Evolutionary conservation across 2,329 filamentous ascomycete genomes (phyloP), one percentile per base, ranked within the genome.

Genomic region (Dothistroma septosporum): DNA sequence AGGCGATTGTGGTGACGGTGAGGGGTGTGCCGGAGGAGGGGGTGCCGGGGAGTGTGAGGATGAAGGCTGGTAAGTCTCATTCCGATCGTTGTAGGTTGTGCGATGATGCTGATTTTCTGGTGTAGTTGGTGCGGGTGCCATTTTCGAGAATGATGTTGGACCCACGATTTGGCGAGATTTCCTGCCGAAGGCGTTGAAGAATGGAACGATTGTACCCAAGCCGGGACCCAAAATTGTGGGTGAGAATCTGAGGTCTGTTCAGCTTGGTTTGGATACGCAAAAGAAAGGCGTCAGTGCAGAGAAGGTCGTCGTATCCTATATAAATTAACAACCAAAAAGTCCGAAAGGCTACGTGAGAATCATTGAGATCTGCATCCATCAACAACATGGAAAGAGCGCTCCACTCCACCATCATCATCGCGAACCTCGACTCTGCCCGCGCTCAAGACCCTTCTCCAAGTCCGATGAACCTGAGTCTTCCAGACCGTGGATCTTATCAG

Each of bases 201-300:
- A 57, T 2, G 73, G 74, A 0, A 64, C 54, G 10, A 71, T 72
- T 21, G 61, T 68, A 12, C 70, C 69, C 24, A 64, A 65, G 19
- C 77, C 77, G 9, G 69, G 73, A 47, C 67, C 75, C 0, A 47
- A 72, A 47, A 69, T 78, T 21, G 69, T 77, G 6, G 74, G 74
- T 1, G 68, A 75, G 54, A 74, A 76, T 12, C 57, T 79, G 32
- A 70, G 74, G 44, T 69, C 63, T 16, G 68, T 78, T 28, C 73
- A 77, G 50, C 68, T 69, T 10, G 77, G 70, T 9, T 59, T 77
- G 11, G 72, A 76, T 58, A 73, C 66, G 63, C 69, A 71, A 58
- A 75, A 72, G 65, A 69, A 67, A 50, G 77, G 76, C 24, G 76
- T 79, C 10, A 74, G 70, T 61, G 76, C 74, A 10, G 69, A 66